Evolutionary conservation across 1,284 basidiomycete genomes (phyloP), one percentile per base, ranked within the genome.

Genomic region (Sporisorium scitamineum): DNA sequence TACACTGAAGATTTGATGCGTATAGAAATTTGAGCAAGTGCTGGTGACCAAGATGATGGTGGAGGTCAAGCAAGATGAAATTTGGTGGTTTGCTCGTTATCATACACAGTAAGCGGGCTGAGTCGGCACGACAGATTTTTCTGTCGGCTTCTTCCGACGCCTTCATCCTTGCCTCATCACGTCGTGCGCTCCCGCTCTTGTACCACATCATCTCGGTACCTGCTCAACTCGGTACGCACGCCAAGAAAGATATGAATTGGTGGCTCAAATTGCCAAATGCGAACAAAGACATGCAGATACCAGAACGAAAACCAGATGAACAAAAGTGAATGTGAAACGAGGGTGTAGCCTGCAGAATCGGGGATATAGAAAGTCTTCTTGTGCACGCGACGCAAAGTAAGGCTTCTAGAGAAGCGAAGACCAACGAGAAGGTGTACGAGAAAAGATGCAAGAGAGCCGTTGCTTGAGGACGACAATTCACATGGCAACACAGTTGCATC

Each of bases 401-500:
- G 24, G 22, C 48, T 27, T 57, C 27, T 32, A n/a, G 24, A 37
- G 16, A 16, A 41, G 31, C 11, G 31, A 32, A 27, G 39, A 42
- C 39, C 20, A 41, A 34, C 5, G 37, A 24, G 9, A 18, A n/a
- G 20, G 29, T 31, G n/a, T n/a, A 31, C 6, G 37, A 9, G 4
- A 34, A 5, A 13, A 1, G 31, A 13, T 7, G 20, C 13, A 26
- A 14, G 14, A 16, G 22, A 18, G 26, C 37, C 20, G 6, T 29
- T 26, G 37, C 20, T n/a, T 13, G 39, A 32, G 5, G 37, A 9
- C 10, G 39, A 11, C 11, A 14, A 16, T 47, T 41, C 65, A 83
- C 80, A 83, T 81, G 64, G 80, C 77, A 29, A 70, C 57, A 66
- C 81, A 83, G 45, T 63, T 72, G 74, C 91, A 91, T 54, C 90